Conservation (phyloP, 208 protist genomes). For the Crithidia mellificae region DNA sequence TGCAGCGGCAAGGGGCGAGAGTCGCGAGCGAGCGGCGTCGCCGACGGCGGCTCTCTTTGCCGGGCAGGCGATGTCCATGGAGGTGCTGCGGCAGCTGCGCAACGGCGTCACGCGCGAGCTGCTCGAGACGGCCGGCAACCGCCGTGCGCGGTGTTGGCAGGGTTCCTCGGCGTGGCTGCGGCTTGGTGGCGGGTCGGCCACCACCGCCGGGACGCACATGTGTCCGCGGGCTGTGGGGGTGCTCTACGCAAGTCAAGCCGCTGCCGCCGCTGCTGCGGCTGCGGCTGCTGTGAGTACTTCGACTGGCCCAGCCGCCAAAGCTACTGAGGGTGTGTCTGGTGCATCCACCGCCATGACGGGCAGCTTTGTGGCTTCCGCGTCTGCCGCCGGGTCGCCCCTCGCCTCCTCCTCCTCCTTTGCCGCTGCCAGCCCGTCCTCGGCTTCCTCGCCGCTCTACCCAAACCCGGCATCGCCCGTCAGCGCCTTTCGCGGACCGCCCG, state of each 20-base stretch:
- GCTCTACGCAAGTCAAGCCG: conserved; percentile 31
- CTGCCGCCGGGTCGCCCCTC: conserved; percentile 5
- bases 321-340: too few species aligned
- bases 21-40: too few species aligned
- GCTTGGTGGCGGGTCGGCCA: conserved; percentile 21
- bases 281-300: neutral
- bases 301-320: too few species aligned
- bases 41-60: conserved; percentile 23
- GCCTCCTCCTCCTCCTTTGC: neutral
- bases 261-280: conserved; percentile 11
- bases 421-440: neutral
- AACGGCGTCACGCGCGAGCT: conserved; percentile 49
- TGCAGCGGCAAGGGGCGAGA: too few species aligned
- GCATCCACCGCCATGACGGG: neutral
- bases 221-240: conserved; percentile 31
- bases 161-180: conserved; percentile 46
- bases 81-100: conserved; percentile 66
- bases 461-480: neutral
- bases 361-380: too few species aligned
- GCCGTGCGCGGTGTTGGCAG: conserved; percentile 40
- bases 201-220: conserved; percentile 26
- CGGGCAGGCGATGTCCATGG: conserved; percentile 37
- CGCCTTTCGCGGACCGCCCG: conserved; percentile 7
- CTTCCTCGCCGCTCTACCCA: neutral
- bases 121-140: conserved; percentile 39